Base-by-base conservation (phyloP, 179 eudicot genomes). In the Spinacia oleracea region DNA sequence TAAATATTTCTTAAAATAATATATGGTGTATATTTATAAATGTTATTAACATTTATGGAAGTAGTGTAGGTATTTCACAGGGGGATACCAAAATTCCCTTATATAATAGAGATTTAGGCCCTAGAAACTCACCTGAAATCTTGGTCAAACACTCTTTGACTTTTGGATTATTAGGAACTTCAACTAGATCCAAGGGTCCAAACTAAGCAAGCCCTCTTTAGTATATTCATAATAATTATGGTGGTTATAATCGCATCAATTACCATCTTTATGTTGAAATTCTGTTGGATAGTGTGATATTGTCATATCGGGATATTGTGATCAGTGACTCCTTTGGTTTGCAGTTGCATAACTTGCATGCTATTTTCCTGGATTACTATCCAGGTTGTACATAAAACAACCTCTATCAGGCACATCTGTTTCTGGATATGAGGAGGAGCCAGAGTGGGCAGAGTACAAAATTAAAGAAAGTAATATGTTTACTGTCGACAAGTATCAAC, bases 401-500 rank as follows among this genome's bases (percentile, higher is more conserved):
- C 88, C 96, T n/a, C 82, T 80, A 53, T 84, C 92, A 64, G 73
- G 87, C 81, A 83, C 91, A 72, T 87, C 89, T 56, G 20, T 81
- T 65, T 84, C 90, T 75, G 93, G 85, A 81, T 62, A 80, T 59
- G 87, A 80, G 76, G 79, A 76, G 73, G 90, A 88, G 81, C 81
- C 83, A 21, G 97, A 93, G 81, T 95, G 98, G 98, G 91, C 89
- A 20, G 98, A 95, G 83, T 95, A 95, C 90, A 95, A 90, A 85
- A 95, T 93, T 58, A 95, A 95, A 87, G 98, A 95, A 83, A 87
- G 91, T 77, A 95, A 95, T 88, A 90, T 95, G 98, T 95, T 89
- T 85, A 95, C 98, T n/a, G 96, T 90, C 85, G 98, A 95, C 83
- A 91, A 95, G 82, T 95, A 95, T 86, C 98, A 95, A 84, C 98